phyloP scores from a whole-genome alignment of 768 basidiomycete genomes.

The Kwoniella bestiolae region DNA sequence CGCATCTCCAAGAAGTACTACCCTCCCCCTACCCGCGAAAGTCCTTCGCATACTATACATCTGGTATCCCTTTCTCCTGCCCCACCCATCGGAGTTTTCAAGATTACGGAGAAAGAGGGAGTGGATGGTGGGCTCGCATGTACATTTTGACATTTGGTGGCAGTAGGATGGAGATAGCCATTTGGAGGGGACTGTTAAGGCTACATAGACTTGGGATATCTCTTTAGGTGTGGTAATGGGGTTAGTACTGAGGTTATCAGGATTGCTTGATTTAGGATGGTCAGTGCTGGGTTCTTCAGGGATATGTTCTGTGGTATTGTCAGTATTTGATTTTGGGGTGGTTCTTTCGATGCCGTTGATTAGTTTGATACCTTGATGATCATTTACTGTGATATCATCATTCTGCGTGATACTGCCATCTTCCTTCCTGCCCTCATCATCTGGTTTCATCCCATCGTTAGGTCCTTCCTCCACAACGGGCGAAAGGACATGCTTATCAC shows the following conservation, averaged over 20 bases:
- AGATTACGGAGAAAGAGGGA: slow-evolving; percentile 13
- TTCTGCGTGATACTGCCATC: neutral
- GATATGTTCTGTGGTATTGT: neutral
- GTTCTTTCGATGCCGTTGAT: no score
- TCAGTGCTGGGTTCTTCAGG: neutral
- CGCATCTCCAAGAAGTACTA: slow-evolving; percentile 38
- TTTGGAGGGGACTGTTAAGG: slow-evolving; percentile 23
- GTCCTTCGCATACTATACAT: slow-evolving; percentile 17
- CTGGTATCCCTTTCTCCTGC: neutral
- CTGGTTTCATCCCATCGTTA: neutral
- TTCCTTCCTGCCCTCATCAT: neutral
- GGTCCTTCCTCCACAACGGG: no score
- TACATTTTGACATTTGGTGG: neutral
- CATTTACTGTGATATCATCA: neutral
- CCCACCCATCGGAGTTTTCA: slow-evolving; percentile 7
- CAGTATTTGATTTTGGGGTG: neutral
- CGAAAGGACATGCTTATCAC: no score
- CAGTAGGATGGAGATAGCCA: neutral
- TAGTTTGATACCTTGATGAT: neutral
- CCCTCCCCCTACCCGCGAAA: slow-evolving; percentile 17
- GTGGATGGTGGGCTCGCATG: neutral
- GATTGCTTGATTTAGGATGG: neutral
- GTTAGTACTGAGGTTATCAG: no score
- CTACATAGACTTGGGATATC: slow-evolving; percentile 12
- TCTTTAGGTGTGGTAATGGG: no score